phyloP scores from a whole-genome alignment of 192 early-diverging fungal genomes.

The Glomus cerebriforme region DNA sequence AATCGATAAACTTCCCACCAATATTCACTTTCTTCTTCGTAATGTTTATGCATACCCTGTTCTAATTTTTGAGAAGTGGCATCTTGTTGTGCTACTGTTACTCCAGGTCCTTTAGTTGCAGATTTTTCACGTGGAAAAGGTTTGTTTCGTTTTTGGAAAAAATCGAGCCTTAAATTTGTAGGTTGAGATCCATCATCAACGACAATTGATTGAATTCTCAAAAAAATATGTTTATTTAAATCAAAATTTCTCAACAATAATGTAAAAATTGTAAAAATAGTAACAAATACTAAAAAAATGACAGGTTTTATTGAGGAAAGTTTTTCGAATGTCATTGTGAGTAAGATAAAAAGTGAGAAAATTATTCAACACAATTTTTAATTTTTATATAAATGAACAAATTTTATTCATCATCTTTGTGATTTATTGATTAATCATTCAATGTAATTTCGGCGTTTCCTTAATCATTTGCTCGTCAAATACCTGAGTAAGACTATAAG shows the following conservation, averaged over 20 bases:
- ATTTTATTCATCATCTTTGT: too few relatives aligned
- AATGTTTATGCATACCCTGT: neutral
- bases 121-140: too few relatives aligned
- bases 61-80: conserved; percentile 1
- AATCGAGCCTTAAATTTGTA: neutral
- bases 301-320: neutral
- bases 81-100: neutral
- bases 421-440: too few relatives aligned
- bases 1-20: conserved; percentile 17
- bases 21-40: conserved; percentile 9
- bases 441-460: too few relatives aligned
- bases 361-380: too few relatives aligned
- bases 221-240: neutral
- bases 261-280: neutral
- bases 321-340: neutral
- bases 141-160: neutral
- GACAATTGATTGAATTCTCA: too few relatives aligned
- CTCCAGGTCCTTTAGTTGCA: neutral
- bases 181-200: too few relatives aligned
- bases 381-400: too few relatives aligned
- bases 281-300: neutral
- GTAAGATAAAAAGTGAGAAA: too few relatives aligned
- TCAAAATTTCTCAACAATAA: neutral
- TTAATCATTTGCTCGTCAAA: too few relatives aligned
- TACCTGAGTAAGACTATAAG: too few relatives aligned